A percentile compares a stretch with the other conserved stretches of the same genome.
phyloP scores from a whole-genome alignment of 345 rosid genomes.

The Zanthoxylum bungeanum region DNA sequence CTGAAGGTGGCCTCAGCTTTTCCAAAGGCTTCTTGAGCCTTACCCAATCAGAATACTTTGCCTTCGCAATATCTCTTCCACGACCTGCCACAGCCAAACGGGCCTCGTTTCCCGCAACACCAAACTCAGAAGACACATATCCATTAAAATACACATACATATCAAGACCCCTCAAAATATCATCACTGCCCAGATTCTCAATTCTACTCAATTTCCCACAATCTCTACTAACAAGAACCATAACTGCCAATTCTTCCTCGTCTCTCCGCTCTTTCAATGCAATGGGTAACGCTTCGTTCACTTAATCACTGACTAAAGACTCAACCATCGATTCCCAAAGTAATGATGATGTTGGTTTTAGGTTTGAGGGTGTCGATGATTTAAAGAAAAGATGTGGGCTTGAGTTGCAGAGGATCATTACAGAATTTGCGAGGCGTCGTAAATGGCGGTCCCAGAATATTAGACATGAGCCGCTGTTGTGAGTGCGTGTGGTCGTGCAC shows the following conservation, averaged over 20 bases:
- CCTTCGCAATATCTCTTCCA: constrained; percentile 64
- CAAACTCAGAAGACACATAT: constrained; percentile 53
- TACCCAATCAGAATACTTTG: constrained; percentile 89
- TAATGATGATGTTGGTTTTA: background rate
- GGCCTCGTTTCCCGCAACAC: constrained; percentile 50
- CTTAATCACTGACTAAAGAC: constrained; percentile 43
- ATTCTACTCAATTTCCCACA: constrained; percentile 33
- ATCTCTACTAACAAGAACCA: constrained; percentile 64
- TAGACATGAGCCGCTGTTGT: constrained; percentile 41
- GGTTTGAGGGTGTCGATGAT: background rate
- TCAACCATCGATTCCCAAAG: constrained; percentile 37
- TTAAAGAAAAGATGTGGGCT: constrained; percentile 46
- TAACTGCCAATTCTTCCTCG: constrained; percentile 68
- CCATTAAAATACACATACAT: constrained; percentile 60
- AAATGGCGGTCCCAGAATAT: constrained; percentile 77
- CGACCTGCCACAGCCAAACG: constrained; percentile 75
- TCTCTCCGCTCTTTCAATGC: constrained; percentile 35
- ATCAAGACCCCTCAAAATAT: constrained; percentile 35
- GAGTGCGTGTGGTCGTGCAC: constrained; percentile 80
- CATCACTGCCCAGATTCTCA: constrained; percentile 16
- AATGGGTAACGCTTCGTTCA: constrained; percentile 38
- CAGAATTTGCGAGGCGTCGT: constrained; percentile 52
- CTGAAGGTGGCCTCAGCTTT: constrained; percentile 66
- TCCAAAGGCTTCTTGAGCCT: constrained; percentile 82
- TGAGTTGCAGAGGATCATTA: constrained; percentile 44